Evolutionary conservation across 805 yeast genomes (phyloP).

Genomic region (Scheffersomyces coipomensis): DNA sequence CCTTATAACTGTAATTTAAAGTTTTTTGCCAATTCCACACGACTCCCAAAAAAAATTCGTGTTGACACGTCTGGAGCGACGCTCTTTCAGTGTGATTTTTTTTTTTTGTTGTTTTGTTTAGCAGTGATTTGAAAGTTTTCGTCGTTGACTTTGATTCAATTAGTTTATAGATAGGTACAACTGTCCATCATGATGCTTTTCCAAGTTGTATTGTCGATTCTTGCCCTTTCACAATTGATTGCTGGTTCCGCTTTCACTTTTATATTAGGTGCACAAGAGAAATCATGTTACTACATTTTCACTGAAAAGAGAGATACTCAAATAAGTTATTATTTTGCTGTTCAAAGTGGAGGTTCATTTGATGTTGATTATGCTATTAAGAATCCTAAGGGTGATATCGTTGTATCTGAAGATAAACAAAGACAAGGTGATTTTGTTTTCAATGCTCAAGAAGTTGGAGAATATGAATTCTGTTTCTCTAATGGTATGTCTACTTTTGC

Average conservation of each 20-base stretch:
- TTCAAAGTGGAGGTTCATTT: conserved; percentile 75
- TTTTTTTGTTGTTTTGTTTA: no score
- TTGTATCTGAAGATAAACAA: conserved; percentile 57
- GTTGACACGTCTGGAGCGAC: conserved; percentile 1
- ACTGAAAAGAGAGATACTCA: conserved; percentile 58
- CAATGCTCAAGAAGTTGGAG: conserved; percentile 65
- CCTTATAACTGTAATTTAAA: no score
- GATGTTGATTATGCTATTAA: conserved; percentile 71
- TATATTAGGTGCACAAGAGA: conserved; percentile 71
- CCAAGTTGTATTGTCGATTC: conserved; percentile 10
- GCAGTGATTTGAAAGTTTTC: no score
- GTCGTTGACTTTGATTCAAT: no score
- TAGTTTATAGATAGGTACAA: no score
- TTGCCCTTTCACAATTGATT: conserved; percentile 29
- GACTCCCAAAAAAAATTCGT: no score
- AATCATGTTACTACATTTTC: conserved; percentile 68
- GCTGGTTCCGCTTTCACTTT: conserved; percentile 66
- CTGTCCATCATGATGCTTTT: conserved; percentile 12
- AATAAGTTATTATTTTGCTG: conserved; percentile 79
- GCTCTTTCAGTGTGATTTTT: no score
- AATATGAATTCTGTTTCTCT: conserved; percentile 83
- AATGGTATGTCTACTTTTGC: conserved; percentile 80
- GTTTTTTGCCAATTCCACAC: no score
- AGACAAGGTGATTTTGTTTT: conserved; percentile 81
- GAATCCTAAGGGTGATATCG: conserved; percentile 54